Percentiles rank a stretch among this genome's conserved stretches.
Conservation (phyloP, 768 basidiomycete genomes). For the Cystobasidium tubakii region DNA sequence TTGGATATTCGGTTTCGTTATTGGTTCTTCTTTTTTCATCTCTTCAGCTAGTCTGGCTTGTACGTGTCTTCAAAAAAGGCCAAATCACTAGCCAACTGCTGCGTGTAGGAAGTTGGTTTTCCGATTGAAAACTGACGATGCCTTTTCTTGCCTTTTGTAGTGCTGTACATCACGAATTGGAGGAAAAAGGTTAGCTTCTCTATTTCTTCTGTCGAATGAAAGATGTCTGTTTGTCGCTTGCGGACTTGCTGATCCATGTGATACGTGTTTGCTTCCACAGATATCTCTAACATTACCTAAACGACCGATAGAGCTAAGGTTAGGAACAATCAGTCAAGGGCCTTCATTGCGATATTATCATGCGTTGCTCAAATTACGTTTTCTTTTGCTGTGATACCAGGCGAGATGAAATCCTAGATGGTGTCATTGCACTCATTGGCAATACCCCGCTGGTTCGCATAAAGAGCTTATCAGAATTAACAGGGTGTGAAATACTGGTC, state of each 20-base stretch:
- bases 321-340: no score
- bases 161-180: conserved; percentile 17
- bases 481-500: conserved; percentile 83
- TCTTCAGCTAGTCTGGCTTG: conserved; percentile 30
- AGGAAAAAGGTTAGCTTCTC: conserved; percentile 13
- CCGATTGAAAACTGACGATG: neutral
- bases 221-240: no score
- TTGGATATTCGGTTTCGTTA: conserved; percentile 34
- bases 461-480: conserved; percentile 77
- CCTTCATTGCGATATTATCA: no score
- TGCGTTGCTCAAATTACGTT: neutral
- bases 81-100: no score
- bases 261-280: neutral
- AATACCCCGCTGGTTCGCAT: conserved; percentile 91
- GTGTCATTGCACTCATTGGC: conserved; percentile 77
- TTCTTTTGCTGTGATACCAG: neutral
- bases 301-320: conserved; percentile 32
- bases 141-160: neutral
- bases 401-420: conserved; percentile 66
- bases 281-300: conserved; percentile 18
- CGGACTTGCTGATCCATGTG: no score
- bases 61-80: neutral
- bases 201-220: no score
- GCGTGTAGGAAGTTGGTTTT: no score
- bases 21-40: conserved; percentile 32